Evolutionary conservation across 148 eudicot species (phyloP), one percentile per base, ranked within the genome.

Genomic region (Silene latifolia): DNA sequence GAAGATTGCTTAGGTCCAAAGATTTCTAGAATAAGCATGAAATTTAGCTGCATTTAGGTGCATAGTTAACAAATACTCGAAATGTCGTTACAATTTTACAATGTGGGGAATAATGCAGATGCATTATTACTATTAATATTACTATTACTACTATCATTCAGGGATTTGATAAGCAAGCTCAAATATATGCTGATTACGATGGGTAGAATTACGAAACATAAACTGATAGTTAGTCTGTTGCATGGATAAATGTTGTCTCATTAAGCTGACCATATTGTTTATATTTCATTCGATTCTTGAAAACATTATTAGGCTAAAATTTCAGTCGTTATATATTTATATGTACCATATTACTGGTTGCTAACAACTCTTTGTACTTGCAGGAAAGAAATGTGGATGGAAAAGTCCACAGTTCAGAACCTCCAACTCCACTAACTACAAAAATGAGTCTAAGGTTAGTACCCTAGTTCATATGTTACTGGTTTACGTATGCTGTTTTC

Each of bases 301-400:
- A 20, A 60, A 7, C 25, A 20, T 25, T 1, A 10, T 60, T 60
- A 20, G 6, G 9, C 56, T 60, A 5, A 39, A 39, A 62, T 24
- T 62, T 62, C 29, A 3, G n/a, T 11, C 8, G 6, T 39, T 7
- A 0, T 39, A 39, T 39, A 39, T 39, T 39, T 39, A 6, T 39
- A 39, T 39, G 8, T 39, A 7, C 44, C 44, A 39, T 39, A 4
- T 51, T 13, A 51, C 17, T 51, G 25, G 74, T 78, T 66, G 67
- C 71, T 77, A 17, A 27, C n/a, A 63, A 51, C 61, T 23, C n/a
- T 74, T 64, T 46, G 56, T 46, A 61, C 51, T 56, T 81, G 72
- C 87, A 96, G 98, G 99, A 89, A 75, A 89, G 86, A 83, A 87
- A 86, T 79, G 84, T 81, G 85, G 96, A 92, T 59, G 88, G 81